Conservation (phyloP, 441 rosid species). For the Lagerstroemia fauriei region DNA sequence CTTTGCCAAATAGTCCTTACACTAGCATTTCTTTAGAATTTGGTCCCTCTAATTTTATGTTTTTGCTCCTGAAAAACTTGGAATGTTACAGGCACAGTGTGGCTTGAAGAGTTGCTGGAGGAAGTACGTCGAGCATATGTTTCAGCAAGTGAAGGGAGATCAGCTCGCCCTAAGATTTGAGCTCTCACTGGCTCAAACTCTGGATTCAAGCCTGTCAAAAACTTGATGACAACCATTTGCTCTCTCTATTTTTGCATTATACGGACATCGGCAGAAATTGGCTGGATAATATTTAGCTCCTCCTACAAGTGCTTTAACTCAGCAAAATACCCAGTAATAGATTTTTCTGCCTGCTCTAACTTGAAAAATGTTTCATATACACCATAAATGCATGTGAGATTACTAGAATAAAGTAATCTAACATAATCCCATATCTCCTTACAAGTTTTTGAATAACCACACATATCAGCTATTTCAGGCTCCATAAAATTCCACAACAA, state of each 20-base stretch:
- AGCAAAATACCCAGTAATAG: not conserved
- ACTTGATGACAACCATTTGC: not conserved
- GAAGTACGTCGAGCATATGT: not conserved
- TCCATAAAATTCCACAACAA: not conserved
- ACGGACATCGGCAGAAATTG: not conserved
- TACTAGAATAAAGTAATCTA: not conserved
- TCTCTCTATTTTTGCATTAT: not conserved
- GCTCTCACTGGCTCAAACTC: not conserved
- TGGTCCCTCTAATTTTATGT: too few species aligned
- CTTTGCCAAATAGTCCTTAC: too few species aligned
- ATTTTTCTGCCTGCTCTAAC: not conserved
- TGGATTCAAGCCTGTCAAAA: not conserved
- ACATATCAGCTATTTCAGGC: not conserved
- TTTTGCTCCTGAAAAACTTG: too few species aligned
- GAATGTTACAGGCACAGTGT: too few species aligned
- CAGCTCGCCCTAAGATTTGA: not conserved
- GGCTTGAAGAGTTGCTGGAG: not conserved
- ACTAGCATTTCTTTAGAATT: too few species aligned
- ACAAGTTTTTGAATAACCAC: not conserved
- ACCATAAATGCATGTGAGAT: not conserved
- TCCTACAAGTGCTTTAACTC: not conserved
- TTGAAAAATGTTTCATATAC: not conserved
- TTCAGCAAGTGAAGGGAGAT: not conserved
- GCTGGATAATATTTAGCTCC: not conserved
- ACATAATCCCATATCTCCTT: not conserved